phyloP scores from a whole-genome alignment of 1,139 yeast species.

The Kodamaea sp. region DNA sequence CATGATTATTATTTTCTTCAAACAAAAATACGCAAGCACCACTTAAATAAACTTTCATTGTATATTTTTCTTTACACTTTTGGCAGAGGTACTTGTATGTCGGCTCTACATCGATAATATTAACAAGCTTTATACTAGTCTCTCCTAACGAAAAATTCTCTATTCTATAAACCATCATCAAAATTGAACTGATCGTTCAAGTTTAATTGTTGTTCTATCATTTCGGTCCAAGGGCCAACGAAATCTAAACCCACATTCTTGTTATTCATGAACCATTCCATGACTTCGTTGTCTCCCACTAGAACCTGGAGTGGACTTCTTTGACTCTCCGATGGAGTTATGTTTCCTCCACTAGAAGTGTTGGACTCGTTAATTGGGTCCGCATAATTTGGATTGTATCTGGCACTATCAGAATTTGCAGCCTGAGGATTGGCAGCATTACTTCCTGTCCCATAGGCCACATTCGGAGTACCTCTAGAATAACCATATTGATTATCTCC shows the following conservation, averaged over 20 bases:
- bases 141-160: too few relatives aligned
- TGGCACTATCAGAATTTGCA: background rate
- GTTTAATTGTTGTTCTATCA: slow-evolving; percentile 66
- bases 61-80: too few relatives aligned
- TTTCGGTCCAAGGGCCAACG: slow-evolving; percentile 87
- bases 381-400: background rate
- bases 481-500: background rate
- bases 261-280: slow-evolving; percentile 73
- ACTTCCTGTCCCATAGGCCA: background rate
- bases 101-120: too few relatives aligned
- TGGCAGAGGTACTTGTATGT: too few relatives aligned
- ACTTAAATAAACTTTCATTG: too few relatives aligned
- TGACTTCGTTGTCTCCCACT: slow-evolving; percentile 55
- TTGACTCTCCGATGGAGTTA: slow-evolving; percentile 8
- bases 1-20: too few relatives aligned
- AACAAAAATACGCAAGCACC: too few relatives aligned
- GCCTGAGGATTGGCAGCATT: background rate
- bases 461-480: background rate
- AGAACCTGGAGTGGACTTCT: slow-evolving; percentile 12
- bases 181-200: slow-evolving; percentile 38
- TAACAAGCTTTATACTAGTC: too few relatives aligned
- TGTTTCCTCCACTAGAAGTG: slow-evolving; percentile 1
- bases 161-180: slow-evolving; percentile 22
- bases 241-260: slow-evolving; percentile 74
- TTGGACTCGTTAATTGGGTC: background rate